Conservation (phyloP, 2,329 filamentous ascomycete genomes). For the Lachnellula suecica region DNA sequence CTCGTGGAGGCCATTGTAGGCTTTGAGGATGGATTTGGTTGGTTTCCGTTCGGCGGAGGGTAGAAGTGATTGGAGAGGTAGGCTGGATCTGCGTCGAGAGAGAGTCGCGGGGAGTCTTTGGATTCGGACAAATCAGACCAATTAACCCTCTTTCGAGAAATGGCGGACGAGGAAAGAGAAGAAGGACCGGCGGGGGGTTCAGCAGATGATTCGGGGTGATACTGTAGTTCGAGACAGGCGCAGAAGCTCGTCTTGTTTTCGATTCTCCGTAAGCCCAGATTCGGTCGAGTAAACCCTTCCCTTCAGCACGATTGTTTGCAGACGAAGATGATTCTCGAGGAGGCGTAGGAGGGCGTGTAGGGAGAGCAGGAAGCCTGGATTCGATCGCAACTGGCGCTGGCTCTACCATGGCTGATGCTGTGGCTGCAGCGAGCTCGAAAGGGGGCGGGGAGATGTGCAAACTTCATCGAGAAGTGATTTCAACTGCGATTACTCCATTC, state of each 20-base stretch:
- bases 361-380: slow-evolving; percentile 47
- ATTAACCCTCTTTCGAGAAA: slow-evolving; percentile 53
- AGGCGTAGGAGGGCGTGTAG: slow-evolving; percentile 64
- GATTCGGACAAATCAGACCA: slow-evolving; percentile 60
- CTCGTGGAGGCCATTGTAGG: slow-evolving; percentile 40
- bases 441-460: slow-evolving; percentile 9
- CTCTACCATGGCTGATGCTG: slow-evolving; percentile 31
- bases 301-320: slow-evolving; percentile 28
- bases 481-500: neutral
- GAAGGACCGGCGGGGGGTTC: slow-evolving; percentile 25
- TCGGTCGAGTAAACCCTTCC: slow-evolving; percentile 32
- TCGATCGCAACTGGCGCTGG: slow-evolving; percentile 16
- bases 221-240: slow-evolving; percentile 15
- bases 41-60: slow-evolving; percentile 47
- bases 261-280: slow-evolving; percentile 35
- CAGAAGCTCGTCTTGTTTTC: slow-evolving; percentile 13
- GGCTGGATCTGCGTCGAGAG: slow-evolving; percentile 12
- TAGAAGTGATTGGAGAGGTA: slow-evolving; percentile 19
- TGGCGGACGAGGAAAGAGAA: slow-evolving; percentile 18
- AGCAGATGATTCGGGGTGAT: slow-evolving; percentile 35
- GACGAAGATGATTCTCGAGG: slow-evolving; percentile 41
- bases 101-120: slow-evolving; percentile 42
- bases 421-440: slow-evolving; percentile 20
- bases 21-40: slow-evolving; percentile 80
- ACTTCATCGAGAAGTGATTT: slow-evolving; percentile 20